phyloP scores from a whole-genome alignment of 1,284 basidiomycete species.

The Cryptococcus maquisensis region DNA sequence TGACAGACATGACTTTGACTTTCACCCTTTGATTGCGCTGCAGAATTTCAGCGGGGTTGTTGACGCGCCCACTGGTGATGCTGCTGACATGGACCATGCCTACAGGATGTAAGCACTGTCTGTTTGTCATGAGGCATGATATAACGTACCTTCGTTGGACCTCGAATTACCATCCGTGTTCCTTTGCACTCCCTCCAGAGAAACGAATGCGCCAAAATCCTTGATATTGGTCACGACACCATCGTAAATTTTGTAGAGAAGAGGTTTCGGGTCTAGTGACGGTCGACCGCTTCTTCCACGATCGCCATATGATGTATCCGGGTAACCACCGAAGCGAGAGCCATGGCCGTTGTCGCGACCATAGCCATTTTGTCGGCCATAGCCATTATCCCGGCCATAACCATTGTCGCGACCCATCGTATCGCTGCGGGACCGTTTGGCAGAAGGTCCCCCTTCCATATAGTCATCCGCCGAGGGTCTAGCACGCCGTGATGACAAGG shows the following conservation, averaged over 20 bases:
- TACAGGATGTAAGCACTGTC: constrained; percentile 37
- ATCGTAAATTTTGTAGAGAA: constrained; percentile 91
- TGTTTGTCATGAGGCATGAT: background rate
- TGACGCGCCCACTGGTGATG: constrained; percentile 73
- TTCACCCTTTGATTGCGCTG: constrained; percentile 80
- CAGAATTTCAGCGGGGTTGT: constrained; percentile 80
- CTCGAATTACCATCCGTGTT: constrained; percentile 72
- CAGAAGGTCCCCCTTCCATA: constrained; percentile 43
- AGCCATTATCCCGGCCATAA: constrained; percentile 43
- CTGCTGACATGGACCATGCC: constrained; percentile 96
- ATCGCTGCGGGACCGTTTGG: constrained; percentile 57
- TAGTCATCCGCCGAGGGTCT: constrained; percentile 24
- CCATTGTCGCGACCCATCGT: constrained; percentile 25
- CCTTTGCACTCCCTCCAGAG: constrained; percentile 78
- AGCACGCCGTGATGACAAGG: constrained; percentile 49
- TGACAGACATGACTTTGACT: constrained; percentile 92
- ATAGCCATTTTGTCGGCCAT: constrained; percentile 28
- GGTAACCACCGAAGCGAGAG: constrained; percentile 1
- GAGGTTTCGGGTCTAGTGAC: constrained; percentile 70
- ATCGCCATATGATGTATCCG: constrained; percentile 2
- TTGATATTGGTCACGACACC: constrained; percentile 81
- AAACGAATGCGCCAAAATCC: constrained; percentile 94
- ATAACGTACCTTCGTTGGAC: background rate
- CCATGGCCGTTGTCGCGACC: constrained; percentile 18
- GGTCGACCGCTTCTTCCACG: constrained; percentile 35